phyloP scores from a whole-genome alignment of 2,329 filamentous ascomycete genomes.

The Chalara sp. region DNA sequence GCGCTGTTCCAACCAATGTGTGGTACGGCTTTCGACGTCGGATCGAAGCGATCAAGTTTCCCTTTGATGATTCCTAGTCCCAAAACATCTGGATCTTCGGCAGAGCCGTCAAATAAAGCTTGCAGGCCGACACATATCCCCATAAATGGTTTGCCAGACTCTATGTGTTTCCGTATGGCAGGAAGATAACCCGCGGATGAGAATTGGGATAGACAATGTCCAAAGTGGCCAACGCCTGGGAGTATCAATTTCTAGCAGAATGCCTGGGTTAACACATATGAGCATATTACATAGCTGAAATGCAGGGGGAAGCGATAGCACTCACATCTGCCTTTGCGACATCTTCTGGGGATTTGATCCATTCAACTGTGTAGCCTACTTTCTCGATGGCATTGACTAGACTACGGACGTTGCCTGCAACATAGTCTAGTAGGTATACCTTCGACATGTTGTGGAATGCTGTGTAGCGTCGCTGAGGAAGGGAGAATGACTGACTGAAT shows the following conservation, averaged over 20 bases:
- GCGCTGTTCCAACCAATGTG: slow-evolving; percentile 99
- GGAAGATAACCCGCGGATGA: slow-evolving; percentile 75
- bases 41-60: slow-evolving; percentile 68
- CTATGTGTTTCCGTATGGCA: slow-evolving; percentile 76
- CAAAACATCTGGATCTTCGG: slow-evolving; percentile 63
- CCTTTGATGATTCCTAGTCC: slow-evolving; percentile 73
- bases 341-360: slow-evolving; percentile 81
- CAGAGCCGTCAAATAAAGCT: slow-evolving; percentile 79
- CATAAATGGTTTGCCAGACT: slow-evolving; percentile 93
- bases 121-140: slow-evolving; percentile 94
- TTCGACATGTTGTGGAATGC: slow-evolving; percentile 51
- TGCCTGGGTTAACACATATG: slow-evolving; percentile 1
- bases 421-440: slow-evolving; percentile 78
- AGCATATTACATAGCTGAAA: not conserved
- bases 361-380: slow-evolving; percentile 86
- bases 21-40: slow-evolving; percentile 79
- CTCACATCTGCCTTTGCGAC: slow-evolving; percentile 76
- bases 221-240: slow-evolving; percentile 95
- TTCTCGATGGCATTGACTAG: slow-evolving; percentile 97
- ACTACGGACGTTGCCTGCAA: slow-evolving; percentile 92
- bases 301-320: slow-evolving; percentile 1
- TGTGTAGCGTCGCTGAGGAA: too few relatives aligned
- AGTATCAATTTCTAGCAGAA: slow-evolving; percentile 74
- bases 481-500: too few relatives aligned
- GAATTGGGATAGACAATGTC: slow-evolving; percentile 86